Evolutionary conservation across 2,329 filamentous ascomycete species (phyloP).

Genomic region (Colletotrichum aenigma): DNA sequence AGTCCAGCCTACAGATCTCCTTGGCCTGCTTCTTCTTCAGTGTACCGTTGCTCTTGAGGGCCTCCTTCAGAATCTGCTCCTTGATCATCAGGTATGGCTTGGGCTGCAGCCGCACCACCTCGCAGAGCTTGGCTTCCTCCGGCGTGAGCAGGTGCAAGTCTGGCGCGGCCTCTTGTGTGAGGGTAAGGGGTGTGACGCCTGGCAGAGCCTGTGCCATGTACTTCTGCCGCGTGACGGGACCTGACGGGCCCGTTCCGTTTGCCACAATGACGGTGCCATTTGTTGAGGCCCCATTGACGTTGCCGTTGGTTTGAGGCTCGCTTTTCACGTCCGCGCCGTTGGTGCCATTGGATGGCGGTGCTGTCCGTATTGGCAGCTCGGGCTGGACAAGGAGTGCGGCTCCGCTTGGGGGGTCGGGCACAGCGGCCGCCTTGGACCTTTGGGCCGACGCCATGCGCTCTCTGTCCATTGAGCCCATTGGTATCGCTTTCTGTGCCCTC

Average conservation of each 20-base stretch:
- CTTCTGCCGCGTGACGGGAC: conserved; percentile 50
- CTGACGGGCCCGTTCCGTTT: conserved; percentile 36
- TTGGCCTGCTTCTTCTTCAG: conserved; percentile 94
- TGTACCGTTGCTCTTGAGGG: conserved; percentile 83
- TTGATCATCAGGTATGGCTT: conserved; percentile 97
- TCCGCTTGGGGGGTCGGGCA: conserved; percentile 73
- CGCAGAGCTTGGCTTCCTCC: conserved; percentile 87
- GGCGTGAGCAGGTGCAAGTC: conserved; percentile 86
- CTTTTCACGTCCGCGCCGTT: conserved; percentile 51
- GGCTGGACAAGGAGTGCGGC: conserved; percentile 79
- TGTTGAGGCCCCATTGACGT: conserved; percentile 49
- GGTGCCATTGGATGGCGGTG: conserved; percentile 33
- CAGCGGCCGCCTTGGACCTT: conserved; percentile 67
- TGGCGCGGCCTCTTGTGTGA: conserved; percentile 76
- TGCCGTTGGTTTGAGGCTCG: conserved; percentile 59
- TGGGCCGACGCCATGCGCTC: conserved; percentile 74
- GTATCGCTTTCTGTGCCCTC: conserved; percentile 71
- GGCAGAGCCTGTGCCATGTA: conserved; percentile 61
- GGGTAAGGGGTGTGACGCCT: conserved; percentile 66
- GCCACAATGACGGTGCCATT: conserved; percentile 40
- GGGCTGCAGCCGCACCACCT: conserved; percentile 81
- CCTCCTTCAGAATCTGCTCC: conserved; percentile 88
- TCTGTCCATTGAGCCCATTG: conserved; percentile 85
- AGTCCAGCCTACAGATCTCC: conserved; percentile 83
- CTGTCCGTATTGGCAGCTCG: conserved; percentile 71